phyloP scores from a whole-genome alignment of 1,284 basidiomycete genomes.

The Somion occarium region DNA sequence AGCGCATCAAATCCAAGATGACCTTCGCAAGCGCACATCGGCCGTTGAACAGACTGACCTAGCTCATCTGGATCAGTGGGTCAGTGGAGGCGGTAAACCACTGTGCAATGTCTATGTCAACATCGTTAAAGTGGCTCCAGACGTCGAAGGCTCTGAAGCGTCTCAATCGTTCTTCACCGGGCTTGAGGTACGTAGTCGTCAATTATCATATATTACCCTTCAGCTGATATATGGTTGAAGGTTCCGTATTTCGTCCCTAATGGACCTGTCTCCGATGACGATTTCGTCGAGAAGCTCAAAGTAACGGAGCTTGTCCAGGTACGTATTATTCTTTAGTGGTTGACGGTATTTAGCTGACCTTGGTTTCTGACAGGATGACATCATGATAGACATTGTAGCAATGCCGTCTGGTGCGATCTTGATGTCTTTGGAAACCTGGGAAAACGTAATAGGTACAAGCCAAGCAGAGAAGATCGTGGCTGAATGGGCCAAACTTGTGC shows the following conservation, averaged over 20 bases:
- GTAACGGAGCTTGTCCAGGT: slow-evolving; percentile 17
- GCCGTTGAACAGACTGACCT: slow-evolving; percentile 39
- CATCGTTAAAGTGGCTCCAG: slow-evolving; percentile 32
- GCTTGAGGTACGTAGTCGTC: slow-evolving; percentile 10
- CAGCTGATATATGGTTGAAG: slow-evolving; percentile 1
- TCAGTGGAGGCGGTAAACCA: slow-evolving; percentile 27
- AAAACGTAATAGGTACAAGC: slow-evolving; percentile 25
- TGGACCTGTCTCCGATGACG: slow-evolving; percentile 2
- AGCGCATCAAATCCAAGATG: slow-evolving; percentile 31
- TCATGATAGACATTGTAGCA: slow-evolving; percentile 39
- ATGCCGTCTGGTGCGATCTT: slow-evolving; percentile 27
- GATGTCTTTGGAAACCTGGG: slow-evolving; percentile 38
- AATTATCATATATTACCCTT: background rate
- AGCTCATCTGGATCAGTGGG: slow-evolving; percentile 33
- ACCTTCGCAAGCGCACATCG: slow-evolving; percentile 34
- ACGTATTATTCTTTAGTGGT: background rate
- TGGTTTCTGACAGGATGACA: slow-evolving; percentile 32
- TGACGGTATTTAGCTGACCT: background rate
- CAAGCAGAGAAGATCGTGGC: slow-evolving; percentile 22
- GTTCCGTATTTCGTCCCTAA: slow-evolving; percentile 18
- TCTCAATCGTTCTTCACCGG: slow-evolving; percentile 5
- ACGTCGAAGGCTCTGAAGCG: slow-evolving; percentile 12
- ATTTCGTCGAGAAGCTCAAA: slow-evolving; percentile 9
- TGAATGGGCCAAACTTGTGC: slow-evolving; percentile 26
- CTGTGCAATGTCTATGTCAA: slow-evolving; percentile 45